Evolutionary conservation across 1,284 basidiomycete species (phyloP).

Genomic region (Marasmius tenuissimus): DNA sequence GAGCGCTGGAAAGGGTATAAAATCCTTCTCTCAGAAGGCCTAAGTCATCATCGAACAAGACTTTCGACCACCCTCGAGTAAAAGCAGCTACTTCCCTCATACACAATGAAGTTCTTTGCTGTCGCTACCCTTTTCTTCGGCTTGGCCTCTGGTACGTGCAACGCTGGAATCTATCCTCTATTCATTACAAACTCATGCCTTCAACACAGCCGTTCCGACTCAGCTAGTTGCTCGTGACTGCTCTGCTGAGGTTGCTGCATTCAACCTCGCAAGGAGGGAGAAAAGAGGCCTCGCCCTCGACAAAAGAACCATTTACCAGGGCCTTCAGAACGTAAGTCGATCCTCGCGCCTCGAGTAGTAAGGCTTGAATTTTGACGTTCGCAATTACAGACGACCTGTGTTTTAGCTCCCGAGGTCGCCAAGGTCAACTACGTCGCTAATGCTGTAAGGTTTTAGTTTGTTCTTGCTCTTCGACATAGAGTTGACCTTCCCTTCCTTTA

Average conservation of each 20-base stretch:
- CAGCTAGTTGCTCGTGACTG: constrained; percentile 19
- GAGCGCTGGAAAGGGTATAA: too few relatives aligned
- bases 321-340: constrained; percentile 20
- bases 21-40: too few relatives aligned
- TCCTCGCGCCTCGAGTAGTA: not conserved
- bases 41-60: not conserved
- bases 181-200: not conserved
- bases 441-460: not conserved
- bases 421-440: constrained; percentile 12
- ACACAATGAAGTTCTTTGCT: constrained; percentile 12
- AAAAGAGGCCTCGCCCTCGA: constrained; percentile 15
- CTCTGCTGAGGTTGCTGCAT: constrained; percentile 18
- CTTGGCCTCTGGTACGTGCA: constrained; percentile 19
- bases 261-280: constrained; percentile 22
- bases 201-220: constrained; percentile 8
- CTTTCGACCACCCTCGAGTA: not conserved
- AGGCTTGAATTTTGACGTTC: not conserved
- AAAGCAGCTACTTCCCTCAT: not conserved
- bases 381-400: constrained; percentile 22
- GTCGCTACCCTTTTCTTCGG: constrained; percentile 18
- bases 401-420: constrained; percentile 24
- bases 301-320: constrained; percentile 20
- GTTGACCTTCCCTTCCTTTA: constrained; percentile 18
- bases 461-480: not conserved
- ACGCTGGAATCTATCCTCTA: not conserved